Evolutionary conservation across 805 yeast species (phyloP).

Genomic region (Pichia phayaonensis): DNA sequence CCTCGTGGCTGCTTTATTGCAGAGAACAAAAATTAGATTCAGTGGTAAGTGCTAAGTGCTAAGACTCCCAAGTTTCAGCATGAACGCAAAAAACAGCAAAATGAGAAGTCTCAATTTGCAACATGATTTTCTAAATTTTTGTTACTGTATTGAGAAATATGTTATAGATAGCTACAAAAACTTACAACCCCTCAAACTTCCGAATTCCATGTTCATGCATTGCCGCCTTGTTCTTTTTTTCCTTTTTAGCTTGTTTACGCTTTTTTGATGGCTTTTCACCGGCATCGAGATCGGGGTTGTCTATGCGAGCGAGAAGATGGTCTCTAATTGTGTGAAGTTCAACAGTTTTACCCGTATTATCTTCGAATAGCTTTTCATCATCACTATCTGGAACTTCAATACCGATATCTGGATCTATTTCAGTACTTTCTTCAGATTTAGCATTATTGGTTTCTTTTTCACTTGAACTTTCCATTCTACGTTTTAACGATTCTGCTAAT

Average conservation of each 20-base stretch:
- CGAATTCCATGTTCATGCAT: conserved; percentile 57
- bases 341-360: conserved; percentile 16
- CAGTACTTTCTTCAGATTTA: conserved; percentile 1
- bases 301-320: conserved; percentile 20
- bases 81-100: not conserved
- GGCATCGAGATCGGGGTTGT: conserved; percentile 18
- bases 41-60: not conserved
- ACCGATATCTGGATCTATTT: not conserved
- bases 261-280: conserved; percentile 11
- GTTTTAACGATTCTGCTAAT: conserved; percentile 5
- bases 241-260: conserved; percentile 21
- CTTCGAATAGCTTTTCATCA: conserved; percentile 11
- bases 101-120: not conserved
- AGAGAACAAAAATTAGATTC: not conserved
- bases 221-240: conserved; percentile 36
- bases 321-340: conserved; percentile 20
- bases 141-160: not conserved
- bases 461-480: not conserved
- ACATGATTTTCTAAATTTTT: not conserved
- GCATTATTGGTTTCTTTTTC: not conserved
- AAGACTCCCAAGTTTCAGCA: not conserved
- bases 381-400: conserved; percentile 12
- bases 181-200: conserved; percentile 46
- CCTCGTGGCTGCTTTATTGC: not conserved
- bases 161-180: not conserved